These are phyloP conservation scores for Exobasidium rhododendri DNA, from an alignment of 1,284 basidiomycete genomes.

Conservation along the genomic window DNA sequence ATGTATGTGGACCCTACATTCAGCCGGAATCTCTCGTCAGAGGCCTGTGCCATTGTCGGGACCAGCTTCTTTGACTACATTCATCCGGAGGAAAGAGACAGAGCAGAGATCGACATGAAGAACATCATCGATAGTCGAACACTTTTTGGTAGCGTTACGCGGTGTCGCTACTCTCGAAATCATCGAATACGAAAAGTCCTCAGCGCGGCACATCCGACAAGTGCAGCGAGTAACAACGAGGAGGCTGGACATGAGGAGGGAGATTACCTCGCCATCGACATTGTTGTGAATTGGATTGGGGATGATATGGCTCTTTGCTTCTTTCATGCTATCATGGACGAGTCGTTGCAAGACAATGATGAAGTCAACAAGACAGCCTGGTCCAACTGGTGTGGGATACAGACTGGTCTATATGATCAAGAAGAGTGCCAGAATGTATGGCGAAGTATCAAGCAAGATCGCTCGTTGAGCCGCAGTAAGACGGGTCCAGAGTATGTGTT, in stretches of 20 bases:
- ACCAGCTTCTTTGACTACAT: constrained; percentile 78
- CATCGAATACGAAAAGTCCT: constrained; percentile 58
- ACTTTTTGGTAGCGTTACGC: constrained; percentile 84
- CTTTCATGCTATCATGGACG: constrained; percentile 77
- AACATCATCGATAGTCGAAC: constrained; percentile 75
- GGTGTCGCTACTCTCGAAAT: constrained; percentile 63
- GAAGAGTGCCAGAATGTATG: constrained; percentile 47
- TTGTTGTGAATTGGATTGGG: constrained; percentile 91
- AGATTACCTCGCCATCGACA: constrained; percentile 81
- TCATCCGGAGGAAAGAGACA: constrained; percentile 75
- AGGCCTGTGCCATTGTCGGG: constrained; percentile 69
- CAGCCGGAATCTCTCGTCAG: constrained; percentile 69
- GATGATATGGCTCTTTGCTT: constrained; percentile 89
- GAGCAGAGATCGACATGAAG: constrained; percentile 63
- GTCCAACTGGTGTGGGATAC: constrained; percentile 93
- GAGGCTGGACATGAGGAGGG: constrained; percentile 70
- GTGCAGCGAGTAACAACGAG: constrained; percentile 58
- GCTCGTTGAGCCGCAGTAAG: neutral
- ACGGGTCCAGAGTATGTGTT: constrained; percentile 64
- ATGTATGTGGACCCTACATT: constrained; percentile 86
- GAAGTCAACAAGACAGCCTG: constrained; percentile 71
- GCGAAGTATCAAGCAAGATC: constrained; percentile 14
- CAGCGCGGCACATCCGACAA: constrained; percentile 55
- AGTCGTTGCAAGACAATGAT: constrained; percentile 74
- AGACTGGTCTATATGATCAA: constrained; percentile 50